Base-by-base conservation (phyloP, 2,329 filamentous ascomycete genomes). In the Phoma sp. region DNA sequence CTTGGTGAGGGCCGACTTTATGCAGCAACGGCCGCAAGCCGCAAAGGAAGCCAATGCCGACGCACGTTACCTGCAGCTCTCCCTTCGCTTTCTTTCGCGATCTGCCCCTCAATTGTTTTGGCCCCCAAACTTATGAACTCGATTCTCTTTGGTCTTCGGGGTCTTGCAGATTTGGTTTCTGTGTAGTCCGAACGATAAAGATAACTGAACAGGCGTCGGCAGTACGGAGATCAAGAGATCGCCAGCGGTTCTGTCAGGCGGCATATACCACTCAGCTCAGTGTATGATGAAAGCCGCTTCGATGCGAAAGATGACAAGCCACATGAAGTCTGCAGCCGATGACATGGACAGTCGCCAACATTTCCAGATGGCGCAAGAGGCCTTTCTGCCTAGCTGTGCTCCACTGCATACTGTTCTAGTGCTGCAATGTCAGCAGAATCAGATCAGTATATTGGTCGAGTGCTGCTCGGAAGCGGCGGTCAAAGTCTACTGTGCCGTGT, bases 11-110 rank as follows among this genome's bases (percentile, higher is more conserved):
- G 58, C 57, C 47, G 59, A 58, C 62, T 63, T 71, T 59, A 59
- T 67, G 65, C 65, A 66, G 65, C 65, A 66, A 61, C 64, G 60
- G 61, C 62, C 47, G 64, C 65, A 47, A 21, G 50, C 57, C 33
- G 61, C 57, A 60, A 65, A 63, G 63, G 61, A 69, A 67, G 58
- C 70, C 70, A 74, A 74, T 67, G 68, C 69, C 67, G 67, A 64
- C 63, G 69, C 70, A 72, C 62, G 63, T 66, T 69, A 67, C 61
- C 70, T 65, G 65, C 63, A 64, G 56, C 57, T 56, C 61, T 56
- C 61, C 62, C 55, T 65, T 60, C 60, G 69, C 62, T 67, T 67
- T 63, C 51, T 59, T 57, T 51, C 61, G 57, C 53, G 62, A 56
- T 50, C 51, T 60, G 51, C 51, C 52, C 52, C 52, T 60, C 49